Evolutionary conservation across 2,329 filamentous ascomycete genomes (phyloP).

Genomic region (Myriangium duriaei): DNA sequence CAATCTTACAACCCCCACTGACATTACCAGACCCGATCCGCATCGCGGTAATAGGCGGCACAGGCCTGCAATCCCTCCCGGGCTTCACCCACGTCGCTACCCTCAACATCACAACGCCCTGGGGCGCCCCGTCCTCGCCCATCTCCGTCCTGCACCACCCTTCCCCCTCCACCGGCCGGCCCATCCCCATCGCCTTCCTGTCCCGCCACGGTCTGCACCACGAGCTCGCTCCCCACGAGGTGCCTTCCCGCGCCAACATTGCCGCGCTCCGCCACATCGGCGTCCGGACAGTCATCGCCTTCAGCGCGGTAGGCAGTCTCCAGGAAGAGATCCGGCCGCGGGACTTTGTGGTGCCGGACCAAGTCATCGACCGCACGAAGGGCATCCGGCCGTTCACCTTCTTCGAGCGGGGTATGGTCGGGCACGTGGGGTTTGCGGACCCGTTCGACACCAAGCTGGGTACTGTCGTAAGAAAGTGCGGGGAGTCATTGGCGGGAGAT

Average conservation of each 20-base stretch:
- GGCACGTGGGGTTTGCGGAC: slow-evolving; percentile 89
- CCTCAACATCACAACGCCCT: slow-evolving; percentile 68
- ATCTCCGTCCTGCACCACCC: slow-evolving; percentile 84
- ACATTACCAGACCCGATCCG: slow-evolving; percentile 31
- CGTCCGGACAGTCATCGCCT: slow-evolving; percentile 83
- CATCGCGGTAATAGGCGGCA: slow-evolving; percentile 52
- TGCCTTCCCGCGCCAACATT: slow-evolving; percentile 91
- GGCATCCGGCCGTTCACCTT: slow-evolving; percentile 89
- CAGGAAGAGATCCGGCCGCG: slow-evolving; percentile 87
- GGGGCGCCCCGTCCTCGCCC: slow-evolving; percentile 65
- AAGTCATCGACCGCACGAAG: slow-evolving; percentile 96
- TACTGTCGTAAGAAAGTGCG: slow-evolving; percentile 65
- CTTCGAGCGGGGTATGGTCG: slow-evolving; percentile 84
- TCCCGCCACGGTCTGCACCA: slow-evolving; percentile 85
- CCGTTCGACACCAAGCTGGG: slow-evolving; percentile 77
- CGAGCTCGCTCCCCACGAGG: slow-evolving; percentile 82
- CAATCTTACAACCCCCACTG: neutral
- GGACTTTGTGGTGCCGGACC: slow-evolving; percentile 93
- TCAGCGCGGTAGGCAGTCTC: slow-evolving; percentile 86
- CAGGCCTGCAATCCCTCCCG: slow-evolving; percentile 76
- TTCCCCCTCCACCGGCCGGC: slow-evolving; percentile 51
- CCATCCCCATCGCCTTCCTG: slow-evolving; percentile 69
- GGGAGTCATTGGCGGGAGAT: slow-evolving; percentile 65
- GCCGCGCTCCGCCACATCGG: slow-evolving; percentile 88
- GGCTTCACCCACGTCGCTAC: slow-evolving; percentile 75